Evolutionary conservation across 2,329 filamentous ascomycete genomes (phyloP), one percentile per base, ranked within the genome.

Genomic region (Akanthomyces dipterigenus): DNA sequence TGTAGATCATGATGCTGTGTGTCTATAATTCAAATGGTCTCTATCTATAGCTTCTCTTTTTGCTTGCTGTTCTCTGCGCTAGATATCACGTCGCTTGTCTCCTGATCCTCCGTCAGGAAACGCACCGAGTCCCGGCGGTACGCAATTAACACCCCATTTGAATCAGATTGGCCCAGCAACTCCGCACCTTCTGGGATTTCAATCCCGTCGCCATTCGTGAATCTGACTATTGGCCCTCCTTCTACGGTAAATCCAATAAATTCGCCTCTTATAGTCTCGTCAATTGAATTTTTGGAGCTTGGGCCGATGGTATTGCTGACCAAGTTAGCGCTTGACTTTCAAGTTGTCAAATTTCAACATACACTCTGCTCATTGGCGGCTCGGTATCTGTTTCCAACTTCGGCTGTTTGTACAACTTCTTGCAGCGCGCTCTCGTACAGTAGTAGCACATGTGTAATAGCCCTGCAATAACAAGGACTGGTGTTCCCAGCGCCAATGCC

Each of bases 401-500:
- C 16, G 67, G 66, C 51, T 69, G 70, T 6, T 64, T 63, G 9
- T 60, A 65, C n/a, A 70, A 65, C 43, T 70, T 72, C 63, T 71
- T 72, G 24, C 79, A 67, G 3, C 72, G 71, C 61, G 72, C 74
- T 40, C 67, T 70, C 9, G 73, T 71, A 63, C 69, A 73, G 57
- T 74, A 73, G 61, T 80, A 77, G 50, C 82, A 70, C 43, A 82
- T 71, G 67, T 82, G 76, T 42, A 80, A 76, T 48, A 83, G 65
- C 0, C 81, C 82, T 5, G 82, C 83, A 55, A 85, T 81, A 31
- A 86, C 82, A 9, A 86, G 75, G 2, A 86, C 82, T 0, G 83
- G 83, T 0, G 83, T 86, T 7, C 83, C 83, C 14, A 86, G 69
- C 14, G 83, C 83, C 7, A 86, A 77, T 2, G 80, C 82, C 83